phyloP scores from a whole-genome alignment of 768 basidiomycete genomes.

The Leucocoprinus sp. region DNA sequence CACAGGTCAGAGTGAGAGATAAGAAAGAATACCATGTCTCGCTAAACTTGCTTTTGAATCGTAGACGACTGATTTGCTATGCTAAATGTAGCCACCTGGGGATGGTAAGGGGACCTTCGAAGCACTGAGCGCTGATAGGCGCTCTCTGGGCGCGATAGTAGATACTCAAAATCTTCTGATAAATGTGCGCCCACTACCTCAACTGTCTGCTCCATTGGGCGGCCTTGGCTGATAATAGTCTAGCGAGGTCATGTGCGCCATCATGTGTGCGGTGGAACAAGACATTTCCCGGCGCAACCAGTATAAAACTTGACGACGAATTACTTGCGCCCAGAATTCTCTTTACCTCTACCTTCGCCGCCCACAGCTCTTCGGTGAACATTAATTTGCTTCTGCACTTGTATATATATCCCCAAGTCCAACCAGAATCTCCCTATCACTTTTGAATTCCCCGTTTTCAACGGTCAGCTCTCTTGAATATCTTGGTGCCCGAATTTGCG shows the following conservation, averaged over 20 bases:
- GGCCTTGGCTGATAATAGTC: constrained; percentile 7
- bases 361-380: constrained; percentile 2
- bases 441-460: constrained; percentile 1
- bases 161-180: background rate
- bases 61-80: background rate
- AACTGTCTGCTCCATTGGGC: background rate
- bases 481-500: constrained; percentile 2
- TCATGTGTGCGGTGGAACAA: constrained; percentile 14
- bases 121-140: background rate
- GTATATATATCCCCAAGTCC: constrained; percentile 1
- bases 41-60: background rate
- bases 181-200: constrained; percentile 9
- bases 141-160: constrained; percentile 1
- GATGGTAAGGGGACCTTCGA: background rate
- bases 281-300: constrained; percentile 27
- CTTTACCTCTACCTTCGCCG: constrained; percentile 16
- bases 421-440: background rate
- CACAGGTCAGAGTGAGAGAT: too few species aligned
- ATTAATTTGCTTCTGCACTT: constrained; percentile 3
- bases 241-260: constrained; percentile 12
- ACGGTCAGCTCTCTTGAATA: constrained; percentile 7
- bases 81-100: background rate
- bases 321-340: constrained; percentile 22
- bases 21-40: too few species aligned
- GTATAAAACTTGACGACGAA: constrained; percentile 29